phyloP scores from a whole-genome alignment of 2,329 filamentous ascomycete genomes.

The Trichocomaceae sp. region DNA sequence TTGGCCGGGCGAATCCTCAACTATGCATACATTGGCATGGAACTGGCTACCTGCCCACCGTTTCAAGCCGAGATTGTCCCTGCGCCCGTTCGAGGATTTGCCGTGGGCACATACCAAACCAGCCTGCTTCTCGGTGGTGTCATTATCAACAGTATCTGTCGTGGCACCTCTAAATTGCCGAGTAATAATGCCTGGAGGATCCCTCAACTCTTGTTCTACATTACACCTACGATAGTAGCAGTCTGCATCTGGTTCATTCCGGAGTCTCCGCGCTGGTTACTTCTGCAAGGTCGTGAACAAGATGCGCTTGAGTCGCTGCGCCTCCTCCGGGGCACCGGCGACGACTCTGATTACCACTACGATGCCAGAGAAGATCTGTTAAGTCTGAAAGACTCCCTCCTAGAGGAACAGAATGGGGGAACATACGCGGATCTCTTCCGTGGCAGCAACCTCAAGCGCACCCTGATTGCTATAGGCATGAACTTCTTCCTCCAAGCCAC shows the following conservation, averaged over 20 bases:
- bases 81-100: constrained; percentile 12
- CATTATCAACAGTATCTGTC: constrained; percentile 18
- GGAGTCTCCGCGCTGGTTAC: constrained; percentile 23
- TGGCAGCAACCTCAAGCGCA: constrained; percentile 11
- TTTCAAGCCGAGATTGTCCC: constrained; percentile 13
- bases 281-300: constrained; percentile 19
- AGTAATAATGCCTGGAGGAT: constrained; percentile 29
- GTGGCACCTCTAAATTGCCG: constrained; percentile 16
- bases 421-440: constrained; percentile 11
- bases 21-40: constrained; percentile 13
- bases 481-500: constrained; percentile 13
- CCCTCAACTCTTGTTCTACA: constrained; percentile 21
- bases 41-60: constrained; percentile 12
- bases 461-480: constrained; percentile 12
- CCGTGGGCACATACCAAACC: constrained; percentile 12
- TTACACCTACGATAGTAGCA: constrained; percentile 20
- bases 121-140: constrained; percentile 19
- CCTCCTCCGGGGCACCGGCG: constrained; percentile 25
- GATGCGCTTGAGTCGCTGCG: constrained; percentile 34
- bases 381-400: constrained; percentile 7
- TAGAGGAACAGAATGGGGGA: constrained; percentile 11
- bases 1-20: constrained; percentile 12
- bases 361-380: constrained; percentile 5
- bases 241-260: constrained; percentile 23
- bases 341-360: not conserved